Base-by-base conservation (phyloP, 331 rosid species). In the Stylosanthes scabra region DNA sequence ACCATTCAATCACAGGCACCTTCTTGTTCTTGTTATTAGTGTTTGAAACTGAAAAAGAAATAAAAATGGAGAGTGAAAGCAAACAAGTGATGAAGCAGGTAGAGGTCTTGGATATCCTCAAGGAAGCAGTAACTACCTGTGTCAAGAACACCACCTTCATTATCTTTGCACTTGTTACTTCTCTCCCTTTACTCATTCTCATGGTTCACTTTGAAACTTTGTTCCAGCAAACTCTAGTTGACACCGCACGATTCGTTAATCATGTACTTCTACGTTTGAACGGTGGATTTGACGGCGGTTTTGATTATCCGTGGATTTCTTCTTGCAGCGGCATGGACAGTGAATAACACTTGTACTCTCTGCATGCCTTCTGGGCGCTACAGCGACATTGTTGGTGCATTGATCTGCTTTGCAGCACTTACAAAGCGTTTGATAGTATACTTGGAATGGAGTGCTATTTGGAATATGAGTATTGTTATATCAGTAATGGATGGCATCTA, bases 381-480 rank as follows among this genome's bases (percentile, higher is more conserved):
- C n/a, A n/a, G 8, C 2, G 14, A 65, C 16, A n/a, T 77, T 29
- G 25, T 55, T 2, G 65, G 49, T 60, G 44, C 72, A 7, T 14
- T 52, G 9, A 10, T 74, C 14, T 68, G 65, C 56, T 45, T 50
- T 52, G 4, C 74, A 6, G 59, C 73, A 3, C 7, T 78, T 39
- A 47, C 37, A 39, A 77, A 55, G 37, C 8, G 88, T 63, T 63
- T 85, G 29, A 60, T 16, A 28, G 31, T 59, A 11, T 81, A 85
- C 82, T 72, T 81, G 74, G 87, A 85, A 72, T 83, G 88, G 85
- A 86, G 86, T 55, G 81, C 78, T 61, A 56, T 77, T 34, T 88
- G 94, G 94, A 86, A 86, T 41, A 67, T 86, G 83, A 66, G 96
- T 42, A 65, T 85, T 47, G 86, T 85, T 71, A 54, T 85, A 47